A percentile compares a stretch with the other conserved stretches of the same genome.
These are phyloP conservation scores for Scopulariopsis brevicaulis DNA, from an alignment of 2,329 filamentous ascomycete genomes.

Conservation along the genomic window DNA sequence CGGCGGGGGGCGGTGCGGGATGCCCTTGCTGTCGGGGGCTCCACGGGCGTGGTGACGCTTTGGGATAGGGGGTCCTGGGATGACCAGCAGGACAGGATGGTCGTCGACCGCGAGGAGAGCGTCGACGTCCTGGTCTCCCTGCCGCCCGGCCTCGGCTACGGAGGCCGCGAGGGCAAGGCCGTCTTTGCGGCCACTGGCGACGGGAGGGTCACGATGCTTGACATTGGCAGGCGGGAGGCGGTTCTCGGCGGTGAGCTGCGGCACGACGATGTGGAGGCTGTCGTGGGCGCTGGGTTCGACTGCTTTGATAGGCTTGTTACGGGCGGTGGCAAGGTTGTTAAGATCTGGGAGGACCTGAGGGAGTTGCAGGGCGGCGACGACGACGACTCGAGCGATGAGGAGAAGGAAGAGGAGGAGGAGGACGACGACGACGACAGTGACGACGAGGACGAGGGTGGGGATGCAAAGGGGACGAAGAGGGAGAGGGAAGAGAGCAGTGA, in stretches of 20 bases:
- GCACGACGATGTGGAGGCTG: slow-evolving; percentile 82
- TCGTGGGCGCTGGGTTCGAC: slow-evolving; percentile 75
- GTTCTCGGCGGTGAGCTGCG: slow-evolving; percentile 45
- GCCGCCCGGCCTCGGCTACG: slow-evolving; percentile 56
- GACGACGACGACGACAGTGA: slow-evolving; percentile 26
- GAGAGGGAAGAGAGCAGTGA: slow-evolving; percentile 33
- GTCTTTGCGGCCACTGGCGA: slow-evolving; percentile 75
- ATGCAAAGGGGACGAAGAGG: slow-evolving; percentile 22
- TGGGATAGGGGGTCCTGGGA: slow-evolving; percentile 96
- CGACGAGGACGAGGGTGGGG: slow-evolving; percentile 28
- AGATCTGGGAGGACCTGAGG: slow-evolving; percentile 84
- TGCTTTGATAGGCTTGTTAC: slow-evolving; percentile 78
- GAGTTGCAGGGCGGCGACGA: slow-evolving; percentile 32
- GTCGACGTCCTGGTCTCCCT: slow-evolving; percentile 67
- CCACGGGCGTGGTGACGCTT: slow-evolving; percentile 71
- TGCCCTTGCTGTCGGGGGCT: slow-evolving; percentile 67
- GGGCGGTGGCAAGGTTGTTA: slow-evolving; percentile 74
- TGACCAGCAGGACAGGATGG: slow-evolving; percentile 83
- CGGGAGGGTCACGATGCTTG: slow-evolving; percentile 66
- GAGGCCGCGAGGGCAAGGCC: slow-evolving; percentile 35
- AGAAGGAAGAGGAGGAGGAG: slow-evolving; percentile 29
- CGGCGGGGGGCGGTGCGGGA: slow-evolving; percentile 49
- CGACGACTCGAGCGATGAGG: slow-evolving; percentile 24
- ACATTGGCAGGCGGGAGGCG: slow-evolving; percentile 64
- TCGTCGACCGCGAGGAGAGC: slow-evolving; percentile 64